Evolutionary conservation across 129 eudicot genomes (phyloP).

Genomic region (Glebionis coronaria): DNA sequence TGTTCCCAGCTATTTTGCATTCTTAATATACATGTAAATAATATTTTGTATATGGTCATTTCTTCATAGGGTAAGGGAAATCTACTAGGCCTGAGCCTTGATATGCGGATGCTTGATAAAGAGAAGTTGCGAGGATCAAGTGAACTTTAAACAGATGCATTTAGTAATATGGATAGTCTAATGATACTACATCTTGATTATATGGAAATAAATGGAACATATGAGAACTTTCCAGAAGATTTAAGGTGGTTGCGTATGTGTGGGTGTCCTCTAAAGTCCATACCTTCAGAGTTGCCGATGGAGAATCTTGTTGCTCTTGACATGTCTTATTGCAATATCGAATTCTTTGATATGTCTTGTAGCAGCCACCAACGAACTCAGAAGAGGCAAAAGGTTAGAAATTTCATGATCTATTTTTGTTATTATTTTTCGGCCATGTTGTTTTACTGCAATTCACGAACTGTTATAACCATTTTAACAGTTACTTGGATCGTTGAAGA

Average conservation of each 20-base stretch:
- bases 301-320: neutral
- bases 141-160: neutral
- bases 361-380: neutral
- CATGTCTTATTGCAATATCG: neutral
- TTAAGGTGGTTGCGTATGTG: neutral
- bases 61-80: neutral
- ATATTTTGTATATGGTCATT: neutral
- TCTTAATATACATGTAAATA: neutral
- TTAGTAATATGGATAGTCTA: neutral
- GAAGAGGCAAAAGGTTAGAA: neutral
- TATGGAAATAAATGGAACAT: neutral
- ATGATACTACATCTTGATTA: neutral
- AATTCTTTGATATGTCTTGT: no score
- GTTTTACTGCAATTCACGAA: neutral
- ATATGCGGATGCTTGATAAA: neutral
- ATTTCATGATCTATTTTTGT: neutral
- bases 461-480: neutral
- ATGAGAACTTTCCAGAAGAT: slow-evolving; percentile 5
- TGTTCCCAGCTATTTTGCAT: no score
- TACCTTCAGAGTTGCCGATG: neutral
- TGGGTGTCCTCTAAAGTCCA: neutral
- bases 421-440: neutral
- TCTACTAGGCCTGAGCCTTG: neutral
- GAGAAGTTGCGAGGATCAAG: neutral
- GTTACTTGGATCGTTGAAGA: neutral